These are phyloP conservation scores for Hypoxylon sp. DNA, from an alignment of 2,329 filamentous ascomycete genomes.

Conservation along the genomic window DNA sequence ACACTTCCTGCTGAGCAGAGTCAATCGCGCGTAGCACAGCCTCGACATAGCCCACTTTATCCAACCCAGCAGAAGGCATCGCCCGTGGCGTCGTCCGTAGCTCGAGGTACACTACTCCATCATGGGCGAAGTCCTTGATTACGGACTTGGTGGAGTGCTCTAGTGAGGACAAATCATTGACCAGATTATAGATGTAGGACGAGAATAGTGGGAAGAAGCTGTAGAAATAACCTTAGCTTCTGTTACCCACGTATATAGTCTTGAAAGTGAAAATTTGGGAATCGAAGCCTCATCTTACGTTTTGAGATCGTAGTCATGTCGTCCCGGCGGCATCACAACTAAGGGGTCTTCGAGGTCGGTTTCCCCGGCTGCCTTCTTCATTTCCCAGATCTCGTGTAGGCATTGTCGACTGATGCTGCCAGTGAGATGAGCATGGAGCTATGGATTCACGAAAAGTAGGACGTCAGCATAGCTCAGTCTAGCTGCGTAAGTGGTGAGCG, in stretches of 20 bases:
- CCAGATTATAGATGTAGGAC: slow-evolving; percentile 83
- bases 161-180: slow-evolving; percentile 73
- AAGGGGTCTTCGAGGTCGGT: slow-evolving; percentile 77
- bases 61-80: slow-evolving; percentile 67
- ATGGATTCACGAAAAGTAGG: slow-evolving; percentile 9
- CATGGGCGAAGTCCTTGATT: slow-evolving; percentile 74
- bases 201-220: slow-evolving; percentile 86
- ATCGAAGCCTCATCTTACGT: slow-evolving; percentile 62
- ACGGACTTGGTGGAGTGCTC: slow-evolving; percentile 75
- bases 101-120: slow-evolving; percentile 84
- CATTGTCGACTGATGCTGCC: slow-evolving; percentile 81
- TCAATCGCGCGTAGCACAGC: slow-evolving; percentile 76
- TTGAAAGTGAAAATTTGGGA: not conserved
- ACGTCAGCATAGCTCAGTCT: slow-evolving; percentile 17
- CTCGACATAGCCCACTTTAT: slow-evolving; percentile 74
- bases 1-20: slow-evolving; percentile 49
- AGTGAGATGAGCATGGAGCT: slow-evolving; percentile 86
- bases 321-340: slow-evolving; percentile 76
- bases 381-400: slow-evolving; percentile 80
- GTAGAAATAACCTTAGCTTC: slow-evolving; percentile 21
- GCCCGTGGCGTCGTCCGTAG: slow-evolving; percentile 83
- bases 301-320: slow-evolving; percentile 78
- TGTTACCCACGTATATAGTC: slow-evolving; percentile 21
- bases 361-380: slow-evolving; percentile 67
- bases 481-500: not conserved